phyloP scores from a whole-genome alignment of 495 filamentous ascomycete species.

The Penicillium riverlandense region DNA sequence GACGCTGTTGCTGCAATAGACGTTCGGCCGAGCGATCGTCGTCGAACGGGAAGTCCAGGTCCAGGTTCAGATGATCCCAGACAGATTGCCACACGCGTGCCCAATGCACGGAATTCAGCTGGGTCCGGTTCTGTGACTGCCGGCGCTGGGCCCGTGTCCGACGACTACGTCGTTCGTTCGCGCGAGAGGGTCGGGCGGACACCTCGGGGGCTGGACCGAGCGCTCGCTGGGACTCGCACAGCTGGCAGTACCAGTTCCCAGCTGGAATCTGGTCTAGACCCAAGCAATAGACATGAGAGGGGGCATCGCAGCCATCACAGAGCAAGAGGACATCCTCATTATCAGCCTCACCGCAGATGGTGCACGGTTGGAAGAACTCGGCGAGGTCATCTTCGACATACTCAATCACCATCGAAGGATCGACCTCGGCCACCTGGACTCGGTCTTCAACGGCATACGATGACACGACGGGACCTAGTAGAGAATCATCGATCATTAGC shows the following conservation, averaged over 20 bases:
- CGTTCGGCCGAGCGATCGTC: constrained; percentile 52
- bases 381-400: constrained; percentile 61
- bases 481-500: neutral
- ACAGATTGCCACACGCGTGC: constrained; percentile 64
- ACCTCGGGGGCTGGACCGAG: constrained; percentile 28
- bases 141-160: constrained; percentile 47
- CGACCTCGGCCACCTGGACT: constrained; percentile 82
- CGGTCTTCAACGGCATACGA: constrained; percentile 82
- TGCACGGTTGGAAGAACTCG: constrained; percentile 57
- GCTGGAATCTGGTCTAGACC: constrained; percentile 66
- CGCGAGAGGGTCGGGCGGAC: constrained; percentile 21
- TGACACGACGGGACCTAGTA: constrained; percentile 62
- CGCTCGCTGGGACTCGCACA: constrained; percentile 54
- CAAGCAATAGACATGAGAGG: constrained; percentile 81
- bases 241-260: constrained; percentile 79
- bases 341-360: constrained; percentile 68
- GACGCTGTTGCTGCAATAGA: constrained; percentile 46
- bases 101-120: constrained; percentile 47
- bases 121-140: constrained; percentile 31
- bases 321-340: constrained; percentile 74
- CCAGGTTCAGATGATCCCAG: constrained; percentile 60
- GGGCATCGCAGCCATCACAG: constrained; percentile 79
- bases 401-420: constrained; percentile 69
- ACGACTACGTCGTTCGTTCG: constrained; percentile 32
- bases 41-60: constrained; percentile 85